These are phyloP conservation scores for Coemansia asiatica DNA, from an alignment of 192 early-diverging fungal species.

Conservation along the genomic window DNA sequence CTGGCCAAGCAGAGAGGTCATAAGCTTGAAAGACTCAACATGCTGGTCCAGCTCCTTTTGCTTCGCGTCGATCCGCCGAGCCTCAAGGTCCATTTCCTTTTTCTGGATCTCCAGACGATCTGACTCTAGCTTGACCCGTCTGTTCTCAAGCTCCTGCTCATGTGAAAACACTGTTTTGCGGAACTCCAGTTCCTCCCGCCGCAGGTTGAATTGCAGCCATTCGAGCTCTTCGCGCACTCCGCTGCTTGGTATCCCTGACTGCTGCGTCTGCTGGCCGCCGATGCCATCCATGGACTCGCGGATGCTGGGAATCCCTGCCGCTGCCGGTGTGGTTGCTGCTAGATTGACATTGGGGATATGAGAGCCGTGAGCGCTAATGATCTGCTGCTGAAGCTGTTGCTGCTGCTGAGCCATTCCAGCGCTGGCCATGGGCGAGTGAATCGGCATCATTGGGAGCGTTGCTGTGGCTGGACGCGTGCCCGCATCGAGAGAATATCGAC, in stretches of 20 bases:
- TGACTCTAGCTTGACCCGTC: constrained; percentile 39
- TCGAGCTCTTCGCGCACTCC: constrained; percentile 51
- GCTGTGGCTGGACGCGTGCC: constrained; percentile 23
- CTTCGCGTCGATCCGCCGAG: constrained; percentile 28
- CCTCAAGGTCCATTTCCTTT: constrained; percentile 40
- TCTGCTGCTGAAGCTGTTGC: neutral
- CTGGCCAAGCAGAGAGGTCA: constrained; percentile 30
- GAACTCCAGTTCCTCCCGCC: constrained; percentile 53
- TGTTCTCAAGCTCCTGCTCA: constrained; percentile 40
- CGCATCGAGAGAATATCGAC: constrained; percentile 16
- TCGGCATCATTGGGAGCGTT: constrained; percentile 23
- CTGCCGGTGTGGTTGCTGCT: neutral
- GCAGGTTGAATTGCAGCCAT: constrained; percentile 52
- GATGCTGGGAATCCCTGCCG: constrained; percentile 13
- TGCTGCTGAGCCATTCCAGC: neutral
- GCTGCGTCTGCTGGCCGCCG: neutral
- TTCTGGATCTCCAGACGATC: constrained; percentile 36
- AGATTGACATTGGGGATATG: neutral
- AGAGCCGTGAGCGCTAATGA: neutral
- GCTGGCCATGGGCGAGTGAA: constrained; percentile 19
- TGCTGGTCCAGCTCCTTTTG: constrained; percentile 38
- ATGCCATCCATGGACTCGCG: constrained; percentile 23
- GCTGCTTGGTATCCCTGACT: constrained; percentile 7
- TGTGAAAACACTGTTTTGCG: constrained; percentile 41
- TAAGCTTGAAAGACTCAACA: constrained; percentile 27